These are phyloP conservation scores for Puya raimondii DNA, from an alignment of 176 grass and related monocot genomes.

Conservation along the genomic window DNA sequence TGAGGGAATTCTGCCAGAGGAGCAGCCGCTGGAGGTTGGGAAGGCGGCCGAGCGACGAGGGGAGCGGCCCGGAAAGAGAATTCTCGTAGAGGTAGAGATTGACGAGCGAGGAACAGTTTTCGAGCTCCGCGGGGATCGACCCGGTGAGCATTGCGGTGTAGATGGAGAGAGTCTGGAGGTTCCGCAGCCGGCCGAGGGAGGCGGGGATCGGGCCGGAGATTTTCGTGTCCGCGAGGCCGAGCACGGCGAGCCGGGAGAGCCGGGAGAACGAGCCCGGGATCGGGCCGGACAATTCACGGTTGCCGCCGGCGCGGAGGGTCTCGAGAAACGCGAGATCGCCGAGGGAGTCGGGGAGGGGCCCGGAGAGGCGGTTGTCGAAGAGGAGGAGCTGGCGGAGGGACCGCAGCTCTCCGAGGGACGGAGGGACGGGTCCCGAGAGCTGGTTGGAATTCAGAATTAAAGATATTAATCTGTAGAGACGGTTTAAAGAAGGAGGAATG, in stretches of 20 bases:
- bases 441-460: slow-evolving; percentile 65
- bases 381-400: slow-evolving; percentile 41
- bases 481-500: slow-evolving; percentile 38
- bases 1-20: slow-evolving; percentile 89
- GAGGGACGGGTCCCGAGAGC: slow-evolving; percentile 49
- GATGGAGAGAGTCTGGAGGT: slow-evolving; percentile 62
- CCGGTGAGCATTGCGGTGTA: slow-evolving; percentile 72
- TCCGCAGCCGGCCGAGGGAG: slow-evolving; percentile 50
- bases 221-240: slow-evolving; percentile 88
- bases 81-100: slow-evolving; percentile 93
- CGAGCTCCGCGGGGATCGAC: slow-evolving; percentile 73
- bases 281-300: slow-evolving; percentile 50
- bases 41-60: slow-evolving; percentile 45
- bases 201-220: slow-evolving; percentile 60
- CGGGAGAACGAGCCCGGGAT: slow-evolving; percentile 54
- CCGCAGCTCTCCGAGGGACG: slow-evolving; percentile 23
- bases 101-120: slow-evolving; percentile 57
- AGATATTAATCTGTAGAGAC: slow-evolving; percentile 29
- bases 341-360: slow-evolving; percentile 52
- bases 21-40: slow-evolving; percentile 64
- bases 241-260: slow-evolving; percentile 49
- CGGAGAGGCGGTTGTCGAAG: slow-evolving; percentile 72
- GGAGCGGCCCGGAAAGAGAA: slow-evolving; percentile 55
- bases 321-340: slow-evolving; percentile 53
- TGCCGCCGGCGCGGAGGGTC: slow-evolving; percentile 64